Base-by-base conservation (phyloP, 1,139 yeast species). In the Hansenula anomala region DNA sequence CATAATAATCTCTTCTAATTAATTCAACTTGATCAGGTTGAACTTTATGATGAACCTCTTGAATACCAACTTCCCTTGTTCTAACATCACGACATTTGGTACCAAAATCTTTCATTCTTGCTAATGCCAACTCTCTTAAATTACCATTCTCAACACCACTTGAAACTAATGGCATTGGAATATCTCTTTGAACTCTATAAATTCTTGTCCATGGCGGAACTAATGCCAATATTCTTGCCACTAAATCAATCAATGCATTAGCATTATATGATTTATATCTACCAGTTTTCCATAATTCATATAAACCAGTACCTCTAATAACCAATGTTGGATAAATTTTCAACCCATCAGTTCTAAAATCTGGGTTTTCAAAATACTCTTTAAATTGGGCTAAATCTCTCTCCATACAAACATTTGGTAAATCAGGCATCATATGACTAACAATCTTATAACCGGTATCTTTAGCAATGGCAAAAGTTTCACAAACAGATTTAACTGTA, bases 171-270 rank as follows among this genome's bases (percentile, higher is more conserved):
- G 99, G 99, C 99, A 92, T 92, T 22, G 99, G 99, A 41, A 92
- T 92, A 73, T 92, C 99, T 69, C 99, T 77, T 66, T 92, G 99
- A 25, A 92, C 98, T 61, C 99, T 80, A 63, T 92, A 92, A 51
- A 92, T 92, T 67, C 99, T 81, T 6, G 99, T 92, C 99, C 99
- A 92, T 9, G 99, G 99, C 24, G 99, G 98, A 6, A 92, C 97
- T 47, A 92, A 69, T 0, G 97, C 97, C 68, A 92, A 68, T 40
- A 92, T 92, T 54, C 97, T 77, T 0, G 98, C 98, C 36, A 92
- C 97, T 46, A 92, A 69, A 60, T 92, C 99, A 37, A 92, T 86
- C 55, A 92, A 72, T 7, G 94, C 96, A 57, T 89, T 88, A 28
- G 98, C 97, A 56, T 90, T 88, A 63, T 92, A 92, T 2, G 96